Base-by-base conservation (phyloP, 176 grass and related monocot species). In the Carex myosuroides region DNA sequence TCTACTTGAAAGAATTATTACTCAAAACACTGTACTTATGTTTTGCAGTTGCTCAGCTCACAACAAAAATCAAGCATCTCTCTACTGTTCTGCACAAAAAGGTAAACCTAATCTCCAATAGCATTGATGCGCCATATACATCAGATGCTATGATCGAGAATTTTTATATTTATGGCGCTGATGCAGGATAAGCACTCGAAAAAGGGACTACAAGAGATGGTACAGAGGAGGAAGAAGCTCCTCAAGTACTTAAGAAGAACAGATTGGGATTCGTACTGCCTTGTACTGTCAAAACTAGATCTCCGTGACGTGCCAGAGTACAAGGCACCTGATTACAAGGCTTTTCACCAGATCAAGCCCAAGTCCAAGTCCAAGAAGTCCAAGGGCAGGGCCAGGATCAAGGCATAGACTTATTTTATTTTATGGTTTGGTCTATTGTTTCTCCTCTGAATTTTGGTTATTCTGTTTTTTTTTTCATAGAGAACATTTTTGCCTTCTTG, bases 11-110 rank as follows among this genome's bases (percentile, higher is more conserved):
- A 33, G 22, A 16, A 33, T 11, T 48, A 48, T 48, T 11, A 62
- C 58, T 80, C 11, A 80, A 80, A 41, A 78, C 24, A 20, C 71
- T 54, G 72, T 76, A 21, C 72, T 42, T 88, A 24, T 85, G 5
- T 71, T 86, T 86, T 91, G n/a, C 83, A 95, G 96, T 98, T 62
- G 93, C 96, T 70, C 90, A 93, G 84, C 55, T 95, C n/a, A 98
- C 93, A 64, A 86, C 94, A 63, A 98, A 98, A 92, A 98, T 98
- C 76, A 95, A 99, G 91, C 88, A 95, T 86, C 78, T 99, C 42
- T 93, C 93, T 20, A 9, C 89, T 59, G 85, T 89, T 89, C 81
- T 99, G 72, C 89, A 93, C 74, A 99, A 99, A 80, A 99, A 99
- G 96, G 96, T 99, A 90, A 52, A 39, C 0, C 26, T 60, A 16